A percentile compares a stretch with the other conserved stretches of the same genome.
These are phyloP conservation scores for Heteromeles arbutifolia DNA, from an alignment of 306 rosid genomes.

Conservation along the genomic window DNA sequence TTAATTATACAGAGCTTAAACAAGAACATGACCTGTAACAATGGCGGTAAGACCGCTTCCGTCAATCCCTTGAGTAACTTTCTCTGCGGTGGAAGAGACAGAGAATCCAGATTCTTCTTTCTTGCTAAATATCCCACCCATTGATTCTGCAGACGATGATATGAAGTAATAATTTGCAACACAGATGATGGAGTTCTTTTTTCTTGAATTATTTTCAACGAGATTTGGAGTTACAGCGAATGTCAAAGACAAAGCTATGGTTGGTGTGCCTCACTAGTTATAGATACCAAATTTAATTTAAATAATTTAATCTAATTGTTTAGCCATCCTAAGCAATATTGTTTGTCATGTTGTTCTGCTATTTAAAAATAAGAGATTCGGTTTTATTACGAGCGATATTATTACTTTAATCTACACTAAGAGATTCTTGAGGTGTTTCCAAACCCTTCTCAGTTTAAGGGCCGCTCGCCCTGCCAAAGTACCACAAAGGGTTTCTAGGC, in stretches of 20 bases:
- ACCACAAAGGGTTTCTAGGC: no score
- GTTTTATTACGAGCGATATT: no score
- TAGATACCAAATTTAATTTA: not conserved
- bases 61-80: slow-evolving; percentile 20
- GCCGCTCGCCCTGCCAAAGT: no score
- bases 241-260: no score
- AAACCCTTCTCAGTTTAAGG: no score
- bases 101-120: slow-evolving; percentile 9
- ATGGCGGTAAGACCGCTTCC: slow-evolving; percentile 18
- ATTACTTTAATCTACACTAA: no score
- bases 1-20: not conserved
- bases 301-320: not conserved
- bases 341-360: not conserved
- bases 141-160: not conserved
- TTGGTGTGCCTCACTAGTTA: no score
- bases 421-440: no score
- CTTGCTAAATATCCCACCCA: not conserved
- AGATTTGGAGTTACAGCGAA: not conserved
- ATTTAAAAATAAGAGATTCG: not conserved
- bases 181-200: no score
- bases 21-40: slow-evolving; percentile 2
- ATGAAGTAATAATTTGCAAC: not conserved
- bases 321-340: not conserved
- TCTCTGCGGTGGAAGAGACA: not conserved
- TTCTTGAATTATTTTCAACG: no score